Base-by-base conservation (phyloP, 345 rosid genomes). In the Eucalyptus curtisii region DNA sequence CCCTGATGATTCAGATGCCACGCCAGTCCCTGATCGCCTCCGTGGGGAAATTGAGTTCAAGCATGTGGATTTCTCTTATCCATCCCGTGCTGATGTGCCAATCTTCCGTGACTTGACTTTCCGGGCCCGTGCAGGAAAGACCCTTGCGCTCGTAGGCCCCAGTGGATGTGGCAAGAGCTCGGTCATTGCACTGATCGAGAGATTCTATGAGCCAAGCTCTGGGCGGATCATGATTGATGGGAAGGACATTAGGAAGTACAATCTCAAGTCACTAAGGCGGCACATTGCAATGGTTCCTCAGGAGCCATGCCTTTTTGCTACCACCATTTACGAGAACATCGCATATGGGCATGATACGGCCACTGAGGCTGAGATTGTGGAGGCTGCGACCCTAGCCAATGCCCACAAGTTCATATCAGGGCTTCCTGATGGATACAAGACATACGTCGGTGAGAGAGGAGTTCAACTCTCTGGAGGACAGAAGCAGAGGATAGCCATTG, bases 91-190 rank as follows among this genome's bases (percentile, higher is more conserved):
- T 30, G 99, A 98, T 88, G 88, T 97, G 89, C 94, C 95, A 3
- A 89, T 98, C 40, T 97, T 98, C 94, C 96, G 94, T 13, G 99
- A 98, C 91, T 94, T 98, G 53, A 93, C 91, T 88, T 95, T 98
- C 53, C 95, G 98, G 13, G 99, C 98, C 48, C 92, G 99, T 89
- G 97, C 99, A 7, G 99, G 98, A 53, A 97, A 96, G 89, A 97
- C 95, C 87, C 97, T 98, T 61, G 99, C 99, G 52, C 98, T 98
- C 16, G 99, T 98, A 1, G 99, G 99, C 89, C 98, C 99, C 13
- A 98, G 99, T 90, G 99, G 99, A 10, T 98, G 99, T 19, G 99
- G 99, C 10, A 97, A 98, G 92, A 98, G 99, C 92, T 97, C 99
- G 5, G 98, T 97, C 86, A 93, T 98, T 88, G 91, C 99, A 49